Percentiles rank a stretch among this genome's conserved stretches.
These are phyloP conservation scores for Heliamphora exappendiculata DNA, from an alignment of 148 eudicot species.

Conservation along the genomic window DNA sequence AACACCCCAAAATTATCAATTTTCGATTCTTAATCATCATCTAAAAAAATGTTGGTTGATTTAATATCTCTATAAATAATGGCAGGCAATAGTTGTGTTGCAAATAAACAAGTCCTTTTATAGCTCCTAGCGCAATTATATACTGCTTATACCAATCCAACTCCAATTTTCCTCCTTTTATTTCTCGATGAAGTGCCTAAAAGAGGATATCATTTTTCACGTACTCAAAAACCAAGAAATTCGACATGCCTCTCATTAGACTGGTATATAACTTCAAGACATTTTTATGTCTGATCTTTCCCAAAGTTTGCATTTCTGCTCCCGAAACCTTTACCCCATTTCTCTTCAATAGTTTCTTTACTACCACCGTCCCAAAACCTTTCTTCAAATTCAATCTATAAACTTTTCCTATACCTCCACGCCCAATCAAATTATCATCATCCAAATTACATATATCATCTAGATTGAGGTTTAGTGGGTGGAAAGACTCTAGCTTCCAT, in stretches of 20 bases:
- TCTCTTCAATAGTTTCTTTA: slow-evolving; percentile 62
- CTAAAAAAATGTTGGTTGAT: slow-evolving; percentile 78
- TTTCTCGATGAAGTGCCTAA: slow-evolving; percentile 48
- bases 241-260: slow-evolving; percentile 53
- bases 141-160: slow-evolving; percentile 69
- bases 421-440: slow-evolving; percentile 65
- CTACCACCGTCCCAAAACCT: slow-evolving; percentile 59
- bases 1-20: slow-evolving; percentile 95
- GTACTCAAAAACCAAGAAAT: slow-evolving; percentile 72
- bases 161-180: slow-evolving; percentile 41
- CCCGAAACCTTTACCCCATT: slow-evolving; percentile 31
- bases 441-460: slow-evolving; percentile 52
- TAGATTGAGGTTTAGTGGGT: slow-evolving; percentile 52
- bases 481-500: slow-evolving; percentile 76
- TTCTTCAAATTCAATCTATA: slow-evolving; percentile 64
- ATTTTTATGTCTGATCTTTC: slow-evolving; percentile 75
- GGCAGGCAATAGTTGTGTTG: slow-evolving; percentile 78
- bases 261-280: slow-evolving; percentile 78
- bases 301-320: slow-evolving; percentile 71
- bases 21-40: slow-evolving; percentile 67
- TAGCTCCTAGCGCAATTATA: slow-evolving; percentile 74
- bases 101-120: slow-evolving; percentile 76
- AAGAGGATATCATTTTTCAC: slow-evolving; percentile 74
- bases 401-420: slow-evolving; percentile 82
- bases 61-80: slow-evolving; percentile 82